Conservation (phyloP, 345 rosid genomes). For the Atalantia buxifolia region DNA sequence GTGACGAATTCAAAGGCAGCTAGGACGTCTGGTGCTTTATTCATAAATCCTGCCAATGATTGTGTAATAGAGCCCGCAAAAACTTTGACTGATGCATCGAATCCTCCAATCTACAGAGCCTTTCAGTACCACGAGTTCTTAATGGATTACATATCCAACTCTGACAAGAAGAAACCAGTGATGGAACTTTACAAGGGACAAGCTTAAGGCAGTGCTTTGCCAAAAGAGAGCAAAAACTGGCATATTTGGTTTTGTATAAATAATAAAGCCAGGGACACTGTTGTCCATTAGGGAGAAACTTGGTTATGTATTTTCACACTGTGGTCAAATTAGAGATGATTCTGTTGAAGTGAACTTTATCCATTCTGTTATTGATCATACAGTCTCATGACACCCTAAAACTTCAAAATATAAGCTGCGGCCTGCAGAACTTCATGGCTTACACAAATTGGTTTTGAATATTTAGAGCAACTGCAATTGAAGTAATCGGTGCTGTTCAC, state of each 20-base stretch:
- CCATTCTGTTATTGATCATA: too few species aligned
- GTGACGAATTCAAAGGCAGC: slow-evolving; percentile 27
- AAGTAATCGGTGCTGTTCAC: not conserved
- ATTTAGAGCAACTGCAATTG: not conserved
- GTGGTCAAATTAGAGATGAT: not conserved
- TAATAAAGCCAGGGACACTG: not conserved
- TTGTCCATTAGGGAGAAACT: not conserved
- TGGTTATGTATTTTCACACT: not conserved
- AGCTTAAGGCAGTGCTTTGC: not conserved
- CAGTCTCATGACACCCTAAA: too few species aligned
- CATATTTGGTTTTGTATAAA: not conserved
- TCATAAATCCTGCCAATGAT: slow-evolving; percentile 17
- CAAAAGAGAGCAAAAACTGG: too few species aligned
- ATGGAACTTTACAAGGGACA: slow-evolving; percentile 14
- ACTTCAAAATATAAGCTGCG: too few species aligned
- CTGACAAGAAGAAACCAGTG: not conserved
- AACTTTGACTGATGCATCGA: not conserved
- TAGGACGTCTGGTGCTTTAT: slow-evolving; percentile 24
- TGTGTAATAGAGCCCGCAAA: slow-evolving; percentile 21
- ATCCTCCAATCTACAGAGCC: slow-evolving; percentile 18
- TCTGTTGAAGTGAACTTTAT: not conserved
- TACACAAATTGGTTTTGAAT: not conserved
- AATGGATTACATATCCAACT: not conserved
- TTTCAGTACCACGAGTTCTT: slow-evolving; percentile 15
- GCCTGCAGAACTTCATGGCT: not conserved